A percentile compares a stretch with the other conserved stretches of the same genome.
Conservation (phyloP, 805 yeast genomes). For the Kuraishia floccosa region DNA sequence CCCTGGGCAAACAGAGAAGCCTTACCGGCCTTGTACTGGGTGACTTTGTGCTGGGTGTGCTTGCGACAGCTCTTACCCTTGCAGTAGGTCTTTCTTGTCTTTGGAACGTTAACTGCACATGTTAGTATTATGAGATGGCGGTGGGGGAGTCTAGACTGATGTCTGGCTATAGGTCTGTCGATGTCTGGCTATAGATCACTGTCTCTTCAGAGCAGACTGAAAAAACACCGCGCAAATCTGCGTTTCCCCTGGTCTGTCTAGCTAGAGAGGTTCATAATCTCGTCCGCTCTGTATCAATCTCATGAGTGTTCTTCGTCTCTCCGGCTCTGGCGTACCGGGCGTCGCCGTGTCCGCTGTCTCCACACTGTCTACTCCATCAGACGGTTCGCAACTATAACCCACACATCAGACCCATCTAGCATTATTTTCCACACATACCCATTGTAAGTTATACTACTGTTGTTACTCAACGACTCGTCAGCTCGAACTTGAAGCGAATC, state of each 20-base stretch:
- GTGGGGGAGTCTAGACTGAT: too few relatives aligned
- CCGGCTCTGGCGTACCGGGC: too few relatives aligned
- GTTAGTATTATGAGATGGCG: too few relatives aligned
- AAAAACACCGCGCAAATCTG: background rate
- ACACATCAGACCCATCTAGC: background rate
- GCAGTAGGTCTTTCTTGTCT: conserved; percentile 99
- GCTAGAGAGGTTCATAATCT: too few relatives aligned
- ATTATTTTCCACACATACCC: background rate
- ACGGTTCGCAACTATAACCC: too few relatives aligned
- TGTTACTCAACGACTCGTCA: background rate
- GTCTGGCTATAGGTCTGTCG: too few relatives aligned
- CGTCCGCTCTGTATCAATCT: too few relatives aligned
- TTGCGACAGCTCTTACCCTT: conserved; percentile 98
- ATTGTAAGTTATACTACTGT: background rate
- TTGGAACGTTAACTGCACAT: conserved; percentile 93
- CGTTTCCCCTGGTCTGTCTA: background rate
- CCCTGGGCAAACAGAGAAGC: conserved; percentile 99
- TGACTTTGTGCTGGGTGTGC: conserved; percentile 99
- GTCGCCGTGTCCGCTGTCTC: too few relatives aligned
- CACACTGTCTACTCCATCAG: too few relatives aligned
- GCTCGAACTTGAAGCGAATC: too few relatives aligned
- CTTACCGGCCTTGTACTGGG: conserved; percentile 99
- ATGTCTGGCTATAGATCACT: background rate
- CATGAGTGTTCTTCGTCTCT: too few relatives aligned
- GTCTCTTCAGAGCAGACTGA: background rate